phyloP scores from a whole-genome alignment of 352 stramenopile species.

The Globisporangium carolinianum region DNA sequence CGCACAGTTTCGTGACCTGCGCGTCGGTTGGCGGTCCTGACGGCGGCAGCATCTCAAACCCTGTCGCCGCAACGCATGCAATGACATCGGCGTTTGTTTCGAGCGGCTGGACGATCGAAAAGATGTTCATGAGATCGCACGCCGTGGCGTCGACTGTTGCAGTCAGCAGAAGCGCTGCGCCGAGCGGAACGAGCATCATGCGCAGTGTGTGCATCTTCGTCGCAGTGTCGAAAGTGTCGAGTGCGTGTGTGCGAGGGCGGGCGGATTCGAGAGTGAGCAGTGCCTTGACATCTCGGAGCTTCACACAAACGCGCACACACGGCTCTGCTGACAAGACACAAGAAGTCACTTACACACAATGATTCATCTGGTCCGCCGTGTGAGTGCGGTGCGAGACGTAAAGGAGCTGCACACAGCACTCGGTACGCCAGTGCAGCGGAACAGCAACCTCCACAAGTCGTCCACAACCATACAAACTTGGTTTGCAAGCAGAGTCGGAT shows the following conservation, averaged over 20 bases:
- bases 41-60: conserved; percentile 29
- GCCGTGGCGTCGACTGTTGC: conserved; percentile 5
- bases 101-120: conserved; percentile 24
- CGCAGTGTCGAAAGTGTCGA: neutral
- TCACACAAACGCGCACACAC: neutral
- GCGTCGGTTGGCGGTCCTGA: conserved; percentile 18
- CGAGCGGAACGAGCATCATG: neutral
- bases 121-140: conserved; percentile 34
- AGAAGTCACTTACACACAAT: too few relatives aligned
- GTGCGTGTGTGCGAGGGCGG: neutral
- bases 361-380: neutral
- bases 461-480: too few relatives aligned
- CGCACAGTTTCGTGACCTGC: conserved; percentile 28
- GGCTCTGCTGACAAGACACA: too few relatives aligned
- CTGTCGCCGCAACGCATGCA: conserved; percentile 24
- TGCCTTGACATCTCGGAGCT: neutral
- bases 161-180: conserved; percentile 4
- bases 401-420: too few relatives aligned
- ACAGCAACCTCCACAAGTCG: too few relatives aligned
- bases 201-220: conserved; percentile 5
- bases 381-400: neutral
- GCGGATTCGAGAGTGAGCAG: conserved; percentile 5
- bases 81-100: conserved; percentile 23
- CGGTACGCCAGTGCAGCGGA: too few relatives aligned
- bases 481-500: too few relatives aligned